Percentiles rank a stretch among this genome's conserved stretches.
These are phyloP conservation scores for Populus trichocarpa DNA, from an alignment of 441 rosid genomes.

Conservation along the genomic window DNA sequence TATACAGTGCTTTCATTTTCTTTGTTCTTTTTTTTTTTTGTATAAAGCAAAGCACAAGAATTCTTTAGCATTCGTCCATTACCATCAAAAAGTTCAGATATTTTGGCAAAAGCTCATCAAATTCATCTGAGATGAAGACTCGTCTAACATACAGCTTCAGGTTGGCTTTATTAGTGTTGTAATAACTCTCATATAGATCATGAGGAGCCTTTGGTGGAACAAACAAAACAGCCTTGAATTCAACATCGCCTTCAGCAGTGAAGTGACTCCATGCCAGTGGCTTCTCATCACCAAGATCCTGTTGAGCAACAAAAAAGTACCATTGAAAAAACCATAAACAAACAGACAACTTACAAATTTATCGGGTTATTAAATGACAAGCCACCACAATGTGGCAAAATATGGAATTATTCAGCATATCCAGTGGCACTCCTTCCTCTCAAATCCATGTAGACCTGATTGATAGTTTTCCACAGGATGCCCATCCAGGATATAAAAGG, in stretches of 20 bases:
- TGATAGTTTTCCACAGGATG: neutral
- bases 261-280: conserved; percentile 94
- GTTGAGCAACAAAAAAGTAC: conserved; percentile 16
- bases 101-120: conserved; percentile 91
- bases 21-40: no score
- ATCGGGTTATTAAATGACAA: neutral
- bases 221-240: conserved; percentile 85
- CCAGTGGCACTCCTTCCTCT: neutral
- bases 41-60: neutral
- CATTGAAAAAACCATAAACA: neutral
- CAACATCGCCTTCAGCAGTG: conserved; percentile 94
- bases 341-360: neutral
- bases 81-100: conserved; percentile 90
- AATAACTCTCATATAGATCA: conserved; percentile 88
- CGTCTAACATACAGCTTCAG: conserved; percentile 88
- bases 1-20: neutral
- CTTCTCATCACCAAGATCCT: conserved; percentile 85
- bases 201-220: conserved; percentile 96
- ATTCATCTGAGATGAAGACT: conserved; percentile 93
- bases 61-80: neutral
- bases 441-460: neutral
- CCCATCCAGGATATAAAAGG: neutral
- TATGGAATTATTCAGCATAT: neutral
- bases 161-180: conserved; percentile 77
- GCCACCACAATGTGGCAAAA: neutral